These are phyloP conservation scores for Pleodorina starrii DNA, from an alignment of 139 green algal species.

Conservation along the genomic window DNA sequence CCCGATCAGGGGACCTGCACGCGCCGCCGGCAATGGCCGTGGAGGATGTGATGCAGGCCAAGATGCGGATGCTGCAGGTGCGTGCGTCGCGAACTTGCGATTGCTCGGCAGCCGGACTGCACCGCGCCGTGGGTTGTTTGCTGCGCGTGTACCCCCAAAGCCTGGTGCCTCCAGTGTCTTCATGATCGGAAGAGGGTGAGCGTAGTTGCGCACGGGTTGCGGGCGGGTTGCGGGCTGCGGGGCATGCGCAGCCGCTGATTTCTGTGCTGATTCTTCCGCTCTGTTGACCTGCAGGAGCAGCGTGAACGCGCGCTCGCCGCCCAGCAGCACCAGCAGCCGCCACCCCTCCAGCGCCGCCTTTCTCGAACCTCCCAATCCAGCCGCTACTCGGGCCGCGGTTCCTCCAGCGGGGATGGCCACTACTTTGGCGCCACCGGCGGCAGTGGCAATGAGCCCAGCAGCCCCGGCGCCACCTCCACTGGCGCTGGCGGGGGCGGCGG, in stretches of 20 bases:
- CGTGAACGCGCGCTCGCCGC: constrained; percentile 17
- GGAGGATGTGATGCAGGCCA: constrained; percentile 26
- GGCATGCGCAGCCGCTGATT: no score
- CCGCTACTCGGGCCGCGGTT: background rate
- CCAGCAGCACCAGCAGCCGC: constrained; percentile 23
- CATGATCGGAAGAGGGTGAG: no score
- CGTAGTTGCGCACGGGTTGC: no score
- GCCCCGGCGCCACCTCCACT: background rate
- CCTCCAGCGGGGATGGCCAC: background rate
- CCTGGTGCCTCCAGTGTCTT: no score
- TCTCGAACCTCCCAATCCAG: constrained; percentile 5
- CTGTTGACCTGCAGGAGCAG: no score
- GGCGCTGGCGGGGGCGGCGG: no score
- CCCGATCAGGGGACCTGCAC: background rate
- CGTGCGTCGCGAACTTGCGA: no score
- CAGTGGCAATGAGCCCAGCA: background rate
- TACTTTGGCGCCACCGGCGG: background rate
- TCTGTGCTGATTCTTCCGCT: no score
- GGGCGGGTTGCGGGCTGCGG: no score
- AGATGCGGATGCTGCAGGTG: constrained; percentile 52
- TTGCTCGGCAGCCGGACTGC: no score
- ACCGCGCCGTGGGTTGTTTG: no score
- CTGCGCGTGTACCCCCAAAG: no score
- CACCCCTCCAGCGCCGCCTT: background rate
- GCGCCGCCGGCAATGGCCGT: background rate